phyloP scores from a whole-genome alignment of 2,329 filamentous ascomycete genomes.

The Penicillium sp. region DNA sequence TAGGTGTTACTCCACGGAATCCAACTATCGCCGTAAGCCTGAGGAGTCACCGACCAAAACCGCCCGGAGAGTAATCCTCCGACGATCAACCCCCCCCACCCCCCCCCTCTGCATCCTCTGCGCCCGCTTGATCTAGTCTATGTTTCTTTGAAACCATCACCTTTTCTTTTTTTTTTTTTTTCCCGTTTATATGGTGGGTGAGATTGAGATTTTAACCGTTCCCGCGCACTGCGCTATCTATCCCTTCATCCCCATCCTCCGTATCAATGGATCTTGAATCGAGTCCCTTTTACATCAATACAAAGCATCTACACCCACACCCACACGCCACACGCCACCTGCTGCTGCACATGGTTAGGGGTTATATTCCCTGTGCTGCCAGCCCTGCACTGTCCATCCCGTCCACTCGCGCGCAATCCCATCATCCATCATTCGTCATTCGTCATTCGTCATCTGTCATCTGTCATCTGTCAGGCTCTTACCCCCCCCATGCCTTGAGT shows the following conservation, averaged over 20 bases:
- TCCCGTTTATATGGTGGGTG: slow-evolving; percentile 10
- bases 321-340: slow-evolving; percentile 7
- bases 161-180: slow-evolving; percentile 5
- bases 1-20: slow-evolving; percentile 7
- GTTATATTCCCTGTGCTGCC: neutral
- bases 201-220: slow-evolving; percentile 6
- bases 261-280: neutral
- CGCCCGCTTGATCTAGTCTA: no score
- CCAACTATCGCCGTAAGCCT: no score
- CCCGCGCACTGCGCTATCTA: slow-evolving; percentile 8
- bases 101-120: no score
- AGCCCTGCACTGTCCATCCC: slow-evolving; percentile 2
- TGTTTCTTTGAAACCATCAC: no score
- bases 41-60: no score
- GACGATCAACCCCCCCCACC: no score
- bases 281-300: neutral
- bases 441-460: neutral
- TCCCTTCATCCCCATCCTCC: no score
- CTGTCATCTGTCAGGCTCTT: no score
- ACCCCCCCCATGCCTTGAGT: slow-evolving; percentile 3
- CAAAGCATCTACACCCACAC: no score
- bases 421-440: neutral
- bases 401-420: neutral
- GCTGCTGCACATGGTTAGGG: neutral
- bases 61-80: no score